Conservation (phyloP, 73 alveolate genomes). For the Blepharisma japonicum region DNA sequence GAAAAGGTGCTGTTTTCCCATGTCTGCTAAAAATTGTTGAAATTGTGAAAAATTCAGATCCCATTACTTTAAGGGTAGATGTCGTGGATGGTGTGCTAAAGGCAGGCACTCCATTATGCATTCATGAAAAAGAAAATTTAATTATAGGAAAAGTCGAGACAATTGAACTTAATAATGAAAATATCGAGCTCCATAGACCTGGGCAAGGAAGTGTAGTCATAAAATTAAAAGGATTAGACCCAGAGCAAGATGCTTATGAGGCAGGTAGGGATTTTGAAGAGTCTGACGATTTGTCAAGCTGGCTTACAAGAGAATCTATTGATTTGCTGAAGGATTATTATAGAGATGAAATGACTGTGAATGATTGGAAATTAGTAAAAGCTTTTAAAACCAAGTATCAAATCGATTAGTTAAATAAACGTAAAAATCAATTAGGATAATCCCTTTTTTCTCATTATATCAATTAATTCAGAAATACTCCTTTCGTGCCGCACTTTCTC, state of each 20-base stretch:
- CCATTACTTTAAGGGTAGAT: constrained; percentile 74
- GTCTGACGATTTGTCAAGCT: constrained; percentile 38
- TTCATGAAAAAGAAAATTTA: constrained; percentile 82
- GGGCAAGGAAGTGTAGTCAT: constrained; percentile 29
- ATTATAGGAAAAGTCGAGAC: constrained; percentile 85
- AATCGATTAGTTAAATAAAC: constrained; percentile 62
- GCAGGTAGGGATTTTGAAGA: constrained; percentile 81
- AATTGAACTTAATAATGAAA: constrained; percentile 75
- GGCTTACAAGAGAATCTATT: constrained; percentile 79
- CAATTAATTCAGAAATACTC: too few relatives aligned
- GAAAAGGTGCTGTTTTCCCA: constrained; percentile 94
- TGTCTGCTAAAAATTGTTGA: constrained; percentile 79
- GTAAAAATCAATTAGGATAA: too few relatives aligned
- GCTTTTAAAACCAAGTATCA: constrained; percentile 82
- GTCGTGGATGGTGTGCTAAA: constrained; percentile 90
- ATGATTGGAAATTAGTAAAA: constrained; percentile 94
- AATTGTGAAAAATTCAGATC: constrained; percentile 73
- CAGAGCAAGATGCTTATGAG: constrained; percentile 43
- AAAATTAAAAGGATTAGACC: not conserved
- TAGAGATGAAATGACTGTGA: constrained; percentile 88
- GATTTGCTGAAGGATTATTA: constrained; percentile 90
- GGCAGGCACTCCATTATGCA: constrained; percentile 91
- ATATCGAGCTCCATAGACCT: constrained; percentile 71
- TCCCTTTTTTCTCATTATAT: too few relatives aligned
- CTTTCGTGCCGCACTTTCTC: too few relatives aligned